Percentiles rank a stretch among this genome's conserved stretches.
Evolutionary conservation across 2,329 filamentous ascomycete species (phyloP).

Genomic region (Hymenoscyphus fructigenus): DNA sequence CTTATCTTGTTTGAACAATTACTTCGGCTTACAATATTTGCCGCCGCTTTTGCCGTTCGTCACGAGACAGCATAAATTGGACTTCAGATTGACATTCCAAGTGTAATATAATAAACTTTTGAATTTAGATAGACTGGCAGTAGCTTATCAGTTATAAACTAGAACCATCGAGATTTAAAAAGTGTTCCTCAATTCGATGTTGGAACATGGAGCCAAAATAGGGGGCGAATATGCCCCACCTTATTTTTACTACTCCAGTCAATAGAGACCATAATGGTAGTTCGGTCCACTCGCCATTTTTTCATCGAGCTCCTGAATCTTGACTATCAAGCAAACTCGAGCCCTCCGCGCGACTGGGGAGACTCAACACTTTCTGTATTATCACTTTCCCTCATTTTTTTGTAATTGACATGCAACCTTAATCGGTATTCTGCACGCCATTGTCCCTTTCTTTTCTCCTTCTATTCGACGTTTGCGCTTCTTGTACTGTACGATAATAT

Average conservation of each 20-base stretch:
- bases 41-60: no score
- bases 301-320: background rate
- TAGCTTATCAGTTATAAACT: no score
- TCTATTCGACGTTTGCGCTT: background rate
- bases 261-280: background rate
- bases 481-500: slow-evolving; percentile 12
- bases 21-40: no score
- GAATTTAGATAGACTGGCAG: no score
- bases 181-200: no score
- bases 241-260: background rate
- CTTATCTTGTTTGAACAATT: no score
- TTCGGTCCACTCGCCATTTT: background rate
- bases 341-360: background rate
- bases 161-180: no score
- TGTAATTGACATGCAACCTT: background rate
- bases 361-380: background rate
- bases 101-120: no score
- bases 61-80: no score
- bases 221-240: slow-evolving; percentile 22
- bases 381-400: background rate
- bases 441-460: background rate
- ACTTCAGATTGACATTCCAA: no score
- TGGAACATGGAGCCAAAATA: slow-evolving; percentile 8
- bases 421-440: background rate
- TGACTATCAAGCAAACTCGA: background rate